Percentiles rank a stretch among this genome's conserved stretches.
These are phyloP conservation scores for Huntiella savannae DNA, from an alignment of 2,329 filamentous ascomycete genomes.

Conservation along the genomic window DNA sequence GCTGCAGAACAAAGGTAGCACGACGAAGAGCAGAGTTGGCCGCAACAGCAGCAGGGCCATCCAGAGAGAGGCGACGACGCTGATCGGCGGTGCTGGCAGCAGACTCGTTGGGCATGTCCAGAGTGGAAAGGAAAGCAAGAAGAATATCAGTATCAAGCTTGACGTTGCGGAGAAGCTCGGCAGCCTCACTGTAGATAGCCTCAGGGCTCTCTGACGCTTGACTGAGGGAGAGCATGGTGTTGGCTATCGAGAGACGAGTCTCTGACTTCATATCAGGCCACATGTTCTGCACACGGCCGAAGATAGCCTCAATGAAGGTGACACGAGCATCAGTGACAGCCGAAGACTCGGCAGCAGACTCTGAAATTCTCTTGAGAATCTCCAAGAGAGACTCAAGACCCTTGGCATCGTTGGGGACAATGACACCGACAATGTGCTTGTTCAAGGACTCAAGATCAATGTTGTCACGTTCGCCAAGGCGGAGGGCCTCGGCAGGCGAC, in stretches of 20 bases:
- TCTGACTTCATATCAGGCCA: slow-evolving; percentile 56
- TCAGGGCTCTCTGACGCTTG: slow-evolving; percentile 23
- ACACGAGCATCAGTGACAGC: slow-evolving; percentile 21
- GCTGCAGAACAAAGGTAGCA: slow-evolving; percentile 71
- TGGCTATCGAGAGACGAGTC: slow-evolving; percentile 37
- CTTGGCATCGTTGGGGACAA: slow-evolving; percentile 32
- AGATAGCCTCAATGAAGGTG: slow-evolving; percentile 43
- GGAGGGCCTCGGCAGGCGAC: slow-evolving; percentile 28
- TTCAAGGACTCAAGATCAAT: slow-evolving; percentile 25
- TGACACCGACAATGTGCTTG: slow-evolving; percentile 28
- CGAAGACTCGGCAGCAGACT: slow-evolving; percentile 16
- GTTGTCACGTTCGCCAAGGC: slow-evolving; percentile 22
- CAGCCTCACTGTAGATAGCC: slow-evolving; percentile 30
- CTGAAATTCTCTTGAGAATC: slow-evolving; percentile 20
- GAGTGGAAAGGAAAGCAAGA: slow-evolving; percentile 49
- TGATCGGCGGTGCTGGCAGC: slow-evolving; percentile 36
- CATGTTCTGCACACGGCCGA: slow-evolving; percentile 48
- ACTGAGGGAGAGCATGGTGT: slow-evolving; percentile 42
- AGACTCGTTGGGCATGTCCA: slow-evolving; percentile 55
- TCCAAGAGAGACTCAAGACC: slow-evolving; percentile 34
- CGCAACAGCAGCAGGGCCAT: slow-evolving; percentile 4
- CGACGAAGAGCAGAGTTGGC: slow-evolving; percentile 42
- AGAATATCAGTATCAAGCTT: slow-evolving; percentile 57
- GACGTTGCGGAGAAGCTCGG: slow-evolving; percentile 54
- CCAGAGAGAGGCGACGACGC: slow-evolving; percentile 36